A percentile compares a stretch with the other conserved stretches of the same genome.
Evolutionary conservation across 2,329 filamentous ascomycete species (phyloP).

Genomic region (Nothophaeocryptopus gaeumannii): DNA sequence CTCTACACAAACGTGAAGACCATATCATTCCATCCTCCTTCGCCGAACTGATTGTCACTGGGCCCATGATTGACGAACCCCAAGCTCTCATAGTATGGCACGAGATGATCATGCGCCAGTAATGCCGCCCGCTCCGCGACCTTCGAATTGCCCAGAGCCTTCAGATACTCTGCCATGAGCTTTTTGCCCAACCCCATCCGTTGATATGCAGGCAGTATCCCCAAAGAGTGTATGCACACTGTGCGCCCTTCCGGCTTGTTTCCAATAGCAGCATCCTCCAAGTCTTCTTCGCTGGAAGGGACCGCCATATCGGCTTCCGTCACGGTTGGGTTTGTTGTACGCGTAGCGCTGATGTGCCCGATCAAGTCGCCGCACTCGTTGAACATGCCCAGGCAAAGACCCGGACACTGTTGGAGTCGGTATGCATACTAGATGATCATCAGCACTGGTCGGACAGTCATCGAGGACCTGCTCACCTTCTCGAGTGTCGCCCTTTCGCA

Average conservation of each 20-base stretch:
- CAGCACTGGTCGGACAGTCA: neutral
- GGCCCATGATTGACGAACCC: constrained; percentile 66
- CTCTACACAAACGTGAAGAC: constrained; percentile 42
- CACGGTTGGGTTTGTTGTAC: constrained; percentile 59
- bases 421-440: neutral
- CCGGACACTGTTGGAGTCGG: neutral
- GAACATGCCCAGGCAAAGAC: constrained; percentile 1
- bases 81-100: constrained; percentile 69
- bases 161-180: constrained; percentile 10
- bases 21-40: constrained; percentile 78
- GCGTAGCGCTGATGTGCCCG: constrained; percentile 72
- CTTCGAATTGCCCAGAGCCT: constrained; percentile 63
- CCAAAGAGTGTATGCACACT: constrained; percentile 68
- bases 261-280: constrained; percentile 46
- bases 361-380: constrained; percentile 37
- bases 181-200: constrained; percentile 6
- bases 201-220: constrained; percentile 7
- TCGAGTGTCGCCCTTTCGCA: constrained; percentile 3
- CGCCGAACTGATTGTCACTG: constrained; percentile 68
- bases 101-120: constrained; percentile 68
- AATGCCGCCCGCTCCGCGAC: constrained; percentile 69
- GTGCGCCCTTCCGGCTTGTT: constrained; percentile 70
- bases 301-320: constrained; percentile 72
- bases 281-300: constrained; percentile 46
- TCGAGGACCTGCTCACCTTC: neutral